These are phyloP conservation scores for Plectosphaerella plurivora DNA, from an alignment of 2,329 filamentous ascomycete genomes.

Conservation along the genomic window DNA sequence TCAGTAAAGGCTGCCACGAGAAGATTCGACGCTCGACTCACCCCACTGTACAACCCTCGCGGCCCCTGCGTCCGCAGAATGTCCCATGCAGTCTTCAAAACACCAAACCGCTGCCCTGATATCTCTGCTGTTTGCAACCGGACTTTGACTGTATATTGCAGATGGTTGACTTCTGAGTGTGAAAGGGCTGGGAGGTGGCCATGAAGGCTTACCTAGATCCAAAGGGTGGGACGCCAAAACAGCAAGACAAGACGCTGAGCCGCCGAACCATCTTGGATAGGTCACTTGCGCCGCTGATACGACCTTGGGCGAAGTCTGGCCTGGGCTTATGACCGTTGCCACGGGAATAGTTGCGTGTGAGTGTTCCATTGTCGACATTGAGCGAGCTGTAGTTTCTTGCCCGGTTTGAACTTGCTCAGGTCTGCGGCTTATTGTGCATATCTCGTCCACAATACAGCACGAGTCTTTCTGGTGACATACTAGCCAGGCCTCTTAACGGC, in stretches of 20 bases:
- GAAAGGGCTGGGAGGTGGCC: not conserved
- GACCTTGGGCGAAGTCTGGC: too few species aligned
- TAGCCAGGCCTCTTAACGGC: too few species aligned
- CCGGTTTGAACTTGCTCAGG: too few species aligned
- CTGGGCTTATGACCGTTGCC: too few species aligned
- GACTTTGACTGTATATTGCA: not conserved
- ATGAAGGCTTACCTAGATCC: not conserved
- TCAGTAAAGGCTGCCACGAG: not conserved
- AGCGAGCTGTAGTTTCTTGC: too few species aligned
- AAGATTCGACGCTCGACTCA: not conserved
- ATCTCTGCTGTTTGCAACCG: not conserved
- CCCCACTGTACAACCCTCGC: not conserved
- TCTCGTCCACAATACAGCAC: too few species aligned
- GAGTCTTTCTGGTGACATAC: too few species aligned
- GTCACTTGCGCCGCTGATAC: too few species aligned
- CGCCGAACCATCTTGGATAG: slow-evolving; percentile 1
- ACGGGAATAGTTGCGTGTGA: too few species aligned
- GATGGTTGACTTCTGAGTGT: not conserved
- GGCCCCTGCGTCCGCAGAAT: not conserved
- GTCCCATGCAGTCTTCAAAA: not conserved
- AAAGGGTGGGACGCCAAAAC: not conserved
- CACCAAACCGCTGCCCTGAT: not conserved
- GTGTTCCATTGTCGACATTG: too few species aligned
- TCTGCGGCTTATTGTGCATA: too few species aligned
- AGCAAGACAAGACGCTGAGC: not conserved